Conservation (phyloP, 805 yeast genomes). For the Wickerhamomyces strasburgensis region DNA sequence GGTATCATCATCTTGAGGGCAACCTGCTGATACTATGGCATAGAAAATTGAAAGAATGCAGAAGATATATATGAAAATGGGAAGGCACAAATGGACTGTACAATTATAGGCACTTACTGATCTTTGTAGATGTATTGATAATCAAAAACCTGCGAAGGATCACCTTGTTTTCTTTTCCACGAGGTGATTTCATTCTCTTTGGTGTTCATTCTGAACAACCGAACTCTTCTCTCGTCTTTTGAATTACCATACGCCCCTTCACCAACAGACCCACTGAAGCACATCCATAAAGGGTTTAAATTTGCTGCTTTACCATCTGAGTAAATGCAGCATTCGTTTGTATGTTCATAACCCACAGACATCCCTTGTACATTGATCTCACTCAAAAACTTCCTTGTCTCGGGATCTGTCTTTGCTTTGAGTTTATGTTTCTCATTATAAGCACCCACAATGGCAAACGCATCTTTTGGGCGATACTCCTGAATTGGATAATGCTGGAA, state of each 20-base stretch:
- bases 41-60: no score
- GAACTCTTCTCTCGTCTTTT: slow-evolving; percentile 42
- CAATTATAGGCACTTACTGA: no score
- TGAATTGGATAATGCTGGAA: slow-evolving; percentile 66
- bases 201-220: slow-evolving; percentile 49
- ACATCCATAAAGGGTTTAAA: slow-evolving; percentile 44
- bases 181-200: slow-evolving; percentile 38
- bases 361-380: slow-evolving; percentile 46
- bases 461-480: slow-evolving; percentile 42
- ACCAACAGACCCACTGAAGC: slow-evolving; percentile 65
- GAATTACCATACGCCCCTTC: slow-evolving; percentile 60
- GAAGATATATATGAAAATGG: no score
- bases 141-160: slow-evolving; percentile 40
- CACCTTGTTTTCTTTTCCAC: slow-evolving; percentile 53
- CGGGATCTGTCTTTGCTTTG: slow-evolving; percentile 30
- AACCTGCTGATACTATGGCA: no score
- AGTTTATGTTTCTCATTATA: slow-evolving; percentile 33
- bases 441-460: slow-evolving; percentile 36
- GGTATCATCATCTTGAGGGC: no score
- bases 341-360: slow-evolving; percentile 67
- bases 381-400: slow-evolving; percentile 39
- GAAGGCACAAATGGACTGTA: no score
- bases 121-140: slow-evolving; percentile 32
- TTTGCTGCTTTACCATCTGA: slow-evolving; percentile 13
- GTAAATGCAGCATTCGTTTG: slow-evolving; percentile 59